Evolutionary conservation across 352 stramenopile species (phyloP), one percentile per base, ranked within the genome.

Genomic region (Phytophthora citricola): DNA sequence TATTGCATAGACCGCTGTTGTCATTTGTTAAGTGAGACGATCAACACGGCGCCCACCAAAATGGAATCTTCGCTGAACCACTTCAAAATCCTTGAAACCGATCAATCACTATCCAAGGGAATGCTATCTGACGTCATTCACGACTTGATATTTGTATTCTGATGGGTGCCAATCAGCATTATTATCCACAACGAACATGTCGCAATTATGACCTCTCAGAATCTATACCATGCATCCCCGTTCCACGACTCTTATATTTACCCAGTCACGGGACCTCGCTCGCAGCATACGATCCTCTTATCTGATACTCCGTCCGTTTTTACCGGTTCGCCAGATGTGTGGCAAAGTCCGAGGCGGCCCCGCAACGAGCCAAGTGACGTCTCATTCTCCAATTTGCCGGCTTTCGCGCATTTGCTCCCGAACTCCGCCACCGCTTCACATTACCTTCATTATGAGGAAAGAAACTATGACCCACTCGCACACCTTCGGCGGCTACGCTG

Each of bases 391-490:
- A 78, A 75, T 12, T 26, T 36, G 47, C 56, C 31, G 32, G 14
- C 41, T 54, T 43, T 41, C 36, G 46, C 55, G 38, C 48, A 73
- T 14, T 36, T 36, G 31, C 31, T 14, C 31, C 31, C 31, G 31
- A 36, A 4, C 31, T 12, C 9, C 41, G 15, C 41, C 39, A 15
- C 17, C 27, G 3, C 44, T 38, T 57, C 27, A 58, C 46, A 47
- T 15, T 31, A 45, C 17, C 7, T 17, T 14, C 58, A 71, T 12
- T 1, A 83, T 82, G 71, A 78, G 75, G 60, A 83, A 83, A 75
- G 70, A 81, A 74, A 79, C 76, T 46, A 80, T 85, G 63, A 84
- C 71, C 29, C 71, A 85, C 53, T 80, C 74, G 39, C 63, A 81
- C 46, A 75, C 75, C 12, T 80, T 79, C 68, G 69, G 59, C 38